Conservation (phyloP, 208 protist genomes). For the Trypanosoma lewisi region DNA sequence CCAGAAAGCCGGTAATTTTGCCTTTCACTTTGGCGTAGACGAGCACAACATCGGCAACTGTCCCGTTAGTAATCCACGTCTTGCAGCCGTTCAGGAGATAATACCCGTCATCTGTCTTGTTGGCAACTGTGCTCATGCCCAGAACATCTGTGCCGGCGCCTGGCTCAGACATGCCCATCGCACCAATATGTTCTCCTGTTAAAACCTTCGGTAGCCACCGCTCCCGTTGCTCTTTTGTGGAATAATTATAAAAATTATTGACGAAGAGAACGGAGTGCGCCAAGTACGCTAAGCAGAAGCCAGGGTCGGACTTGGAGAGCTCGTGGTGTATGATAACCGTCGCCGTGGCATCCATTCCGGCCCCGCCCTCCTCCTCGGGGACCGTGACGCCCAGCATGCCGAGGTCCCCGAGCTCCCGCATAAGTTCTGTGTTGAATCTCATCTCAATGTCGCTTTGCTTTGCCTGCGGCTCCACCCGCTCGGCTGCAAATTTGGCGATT, state of each 20-base stretch:
- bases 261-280: slow-evolving; percentile 81
- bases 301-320: slow-evolving; percentile 74
- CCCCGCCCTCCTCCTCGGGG: slow-evolving; percentile 87
- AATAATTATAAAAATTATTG: slow-evolving; percentile 81
- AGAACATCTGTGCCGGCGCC: slow-evolving; percentile 93
- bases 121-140: slow-evolving; percentile 92
- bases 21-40: slow-evolving; percentile 96
- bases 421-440: slow-evolving; percentile 84
- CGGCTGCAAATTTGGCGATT: slow-evolving; percentile 49
- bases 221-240: slow-evolving; percentile 88
- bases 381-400: slow-evolving; percentile 95
- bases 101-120: slow-evolving; percentile 52
- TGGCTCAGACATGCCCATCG: slow-evolving; percentile 96
- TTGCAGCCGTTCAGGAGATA: slow-evolving; percentile 96
- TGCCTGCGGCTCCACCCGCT: slow-evolving; percentile 60
- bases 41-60: slow-evolving; percentile 93
- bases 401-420: slow-evolving; percentile 91
- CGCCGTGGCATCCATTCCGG: slow-evolving; percentile 81
- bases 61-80: slow-evolving; percentile 98
- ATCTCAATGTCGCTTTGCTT: slow-evolving; percentile 54
- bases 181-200: slow-evolving; percentile 94
- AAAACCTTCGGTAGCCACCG: slow-evolving; percentile 91
- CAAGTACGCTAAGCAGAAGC: slow-evolving; percentile 80
- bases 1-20: slow-evolving; percentile 63
- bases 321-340: slow-evolving; percentile 79